Conservation (phyloP, 768 basidiomycete genomes). For the Lactarius quietus region DNA sequence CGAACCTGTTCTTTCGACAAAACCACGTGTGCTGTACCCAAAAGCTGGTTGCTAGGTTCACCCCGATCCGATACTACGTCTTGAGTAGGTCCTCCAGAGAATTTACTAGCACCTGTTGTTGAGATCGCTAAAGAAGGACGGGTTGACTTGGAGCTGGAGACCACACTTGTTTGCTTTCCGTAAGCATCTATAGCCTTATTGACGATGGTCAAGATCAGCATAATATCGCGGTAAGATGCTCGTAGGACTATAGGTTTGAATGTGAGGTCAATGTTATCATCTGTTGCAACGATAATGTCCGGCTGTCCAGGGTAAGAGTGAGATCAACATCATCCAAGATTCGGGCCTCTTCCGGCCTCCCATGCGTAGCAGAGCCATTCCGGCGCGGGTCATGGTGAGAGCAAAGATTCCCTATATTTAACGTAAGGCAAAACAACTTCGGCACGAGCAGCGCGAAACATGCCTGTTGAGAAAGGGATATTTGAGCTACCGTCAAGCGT, state of each 20-base stretch:
- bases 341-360: slow-evolving; percentile 79
- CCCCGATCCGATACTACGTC: not conserved
- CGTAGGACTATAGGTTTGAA: slow-evolving; percentile 85
- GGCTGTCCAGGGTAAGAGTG: slow-evolving; percentile 82
- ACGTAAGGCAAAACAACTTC: not conserved
- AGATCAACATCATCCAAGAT: slow-evolving; percentile 93
- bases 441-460: slow-evolving; percentile 20
- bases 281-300: slow-evolving; percentile 61
- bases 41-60: slow-evolving; percentile 22
- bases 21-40: slow-evolving; percentile 44
- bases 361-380: slow-evolving; percentile 94
- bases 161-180: slow-evolving; percentile 36
- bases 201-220: slow-evolving; percentile 79
- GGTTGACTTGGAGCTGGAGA: slow-evolving; percentile 24
- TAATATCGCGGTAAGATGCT: slow-evolving; percentile 93
- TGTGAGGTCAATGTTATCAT: slow-evolving; percentile 79
- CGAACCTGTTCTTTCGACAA: slow-evolving; percentile 80
- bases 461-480: slow-evolving; percentile 91
- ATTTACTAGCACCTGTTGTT: not conserved
- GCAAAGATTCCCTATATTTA: slow-evolving; percentile 67
- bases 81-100: slow-evolving; percentile 13
- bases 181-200: slow-evolving; percentile 87
- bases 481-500: slow-evolving; percentile 73
- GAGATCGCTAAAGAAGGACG: slow-evolving; percentile 20
- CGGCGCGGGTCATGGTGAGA: slow-evolving; percentile 72